A percentile compares a stretch with the other conserved stretches of the same genome.
Evolutionary conservation across 2,329 filamentous ascomycete genomes (phyloP).

Genomic region (Emergomyces pasteurianus): DNA sequence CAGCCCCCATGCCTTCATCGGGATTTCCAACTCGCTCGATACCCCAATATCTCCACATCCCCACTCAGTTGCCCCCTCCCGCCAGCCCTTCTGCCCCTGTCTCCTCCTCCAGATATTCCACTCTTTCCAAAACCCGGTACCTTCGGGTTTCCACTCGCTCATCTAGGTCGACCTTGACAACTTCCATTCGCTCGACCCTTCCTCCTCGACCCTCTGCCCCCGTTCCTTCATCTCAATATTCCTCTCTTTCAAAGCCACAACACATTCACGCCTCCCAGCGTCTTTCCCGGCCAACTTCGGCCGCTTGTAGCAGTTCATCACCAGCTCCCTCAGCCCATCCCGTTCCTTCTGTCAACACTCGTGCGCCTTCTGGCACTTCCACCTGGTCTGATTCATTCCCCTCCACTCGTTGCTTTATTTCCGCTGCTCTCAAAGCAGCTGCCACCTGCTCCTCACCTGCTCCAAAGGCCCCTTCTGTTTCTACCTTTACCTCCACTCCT

Average conservation of each 20-base stretch:
- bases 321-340: not conserved
- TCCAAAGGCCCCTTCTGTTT: slow-evolving; percentile 5
- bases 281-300: too few relatives aligned
- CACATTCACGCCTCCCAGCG: not conserved
- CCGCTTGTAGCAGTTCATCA: not conserved
- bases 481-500: not conserved
- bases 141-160: not conserved
- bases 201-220: slow-evolving; percentile 2
- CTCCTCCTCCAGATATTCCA: not conserved
- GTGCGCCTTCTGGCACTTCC: slow-evolving; percentile 2
- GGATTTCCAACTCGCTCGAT: too few relatives aligned
- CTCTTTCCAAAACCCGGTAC: not conserved
- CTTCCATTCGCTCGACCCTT: slow-evolving; percentile 5
- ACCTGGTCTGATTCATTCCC: slow-evolving; percentile 3
- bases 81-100: not conserved
- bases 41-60: not conserved
- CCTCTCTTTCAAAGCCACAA: not conserved
- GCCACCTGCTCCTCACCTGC: not conserved
- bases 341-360: slow-evolving; percentile 2
- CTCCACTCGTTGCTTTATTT: slow-evolving; percentile 6
- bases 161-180: not conserved
- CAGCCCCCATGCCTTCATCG: too few relatives aligned
- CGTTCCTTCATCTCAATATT: not conserved
- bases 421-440: slow-evolving; percentile 2
- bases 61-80: slow-evolving; percentile 5